phyloP scores from a whole-genome alignment of 805 yeast species.

The Lipomyces spencermartinsiae region DNA sequence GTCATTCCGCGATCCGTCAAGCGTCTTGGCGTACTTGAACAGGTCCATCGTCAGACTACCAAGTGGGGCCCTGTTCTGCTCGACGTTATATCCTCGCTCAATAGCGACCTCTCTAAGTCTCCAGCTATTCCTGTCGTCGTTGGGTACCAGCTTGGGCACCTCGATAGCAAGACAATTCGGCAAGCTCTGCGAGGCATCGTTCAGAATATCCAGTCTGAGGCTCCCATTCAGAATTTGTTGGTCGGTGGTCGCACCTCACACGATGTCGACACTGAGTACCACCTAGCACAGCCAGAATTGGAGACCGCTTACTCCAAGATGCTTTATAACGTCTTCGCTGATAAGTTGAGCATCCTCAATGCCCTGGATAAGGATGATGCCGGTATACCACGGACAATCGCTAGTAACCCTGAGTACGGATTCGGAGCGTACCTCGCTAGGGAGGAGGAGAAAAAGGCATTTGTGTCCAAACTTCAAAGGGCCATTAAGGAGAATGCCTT shows the following conservation, averaged over 20 bases:
- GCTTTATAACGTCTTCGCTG: slow-evolving; percentile 67
- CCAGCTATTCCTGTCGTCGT: slow-evolving; percentile 52
- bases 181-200: slow-evolving; percentile 56
- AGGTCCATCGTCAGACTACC: slow-evolving; percentile 54
- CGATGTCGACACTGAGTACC: slow-evolving; percentile 38
- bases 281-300: slow-evolving; percentile 47
- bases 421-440: slow-evolving; percentile 73
- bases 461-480: slow-evolving; percentile 54
- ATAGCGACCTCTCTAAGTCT: slow-evolving; percentile 46
- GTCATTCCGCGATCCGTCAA: slow-evolving; percentile 61
- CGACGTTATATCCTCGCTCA: slow-evolving; percentile 66
- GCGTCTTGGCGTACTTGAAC: slow-evolving; percentile 70
- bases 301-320: slow-evolving; percentile 82
- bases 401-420: slow-evolving; percentile 75
- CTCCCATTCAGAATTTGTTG: slow-evolving; percentile 67
- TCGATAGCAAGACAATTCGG: slow-evolving; percentile 51
- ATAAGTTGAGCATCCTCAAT: slow-evolving; percentile 65
- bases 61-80: slow-evolving; percentile 74
- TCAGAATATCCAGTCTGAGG: slow-evolving; percentile 56
- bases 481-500: slow-evolving; percentile 48
- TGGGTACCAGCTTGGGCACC: slow-evolving; percentile 59
- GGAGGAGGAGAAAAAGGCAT: slow-evolving; percentile 57
- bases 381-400: slow-evolving; percentile 52
- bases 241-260: slow-evolving; percentile 55
- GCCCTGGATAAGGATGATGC: slow-evolving; percentile 54